phyloP scores from a whole-genome alignment of 805 yeast species.

The Alloascoidea hylecoeti region DNA sequence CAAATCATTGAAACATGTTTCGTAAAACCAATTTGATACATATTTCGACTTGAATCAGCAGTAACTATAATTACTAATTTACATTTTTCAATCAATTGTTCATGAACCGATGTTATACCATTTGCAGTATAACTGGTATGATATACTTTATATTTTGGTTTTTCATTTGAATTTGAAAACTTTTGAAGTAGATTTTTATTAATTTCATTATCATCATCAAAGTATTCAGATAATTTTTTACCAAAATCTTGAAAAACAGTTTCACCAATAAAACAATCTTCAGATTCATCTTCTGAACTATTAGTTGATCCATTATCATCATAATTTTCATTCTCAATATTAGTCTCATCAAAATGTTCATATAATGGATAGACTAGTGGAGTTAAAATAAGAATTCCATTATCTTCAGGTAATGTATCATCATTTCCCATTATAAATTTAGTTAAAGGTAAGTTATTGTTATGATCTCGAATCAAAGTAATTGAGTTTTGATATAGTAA shows the following conservation, averaged over 20 bases:
- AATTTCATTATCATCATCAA: conserved; percentile 14
- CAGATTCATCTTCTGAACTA: conserved; percentile 19
- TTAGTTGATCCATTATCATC: conserved; percentile 23
- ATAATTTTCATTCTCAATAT: conserved; percentile 22
- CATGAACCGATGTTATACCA: conserved; percentile 41
- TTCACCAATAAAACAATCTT: conserved; percentile 31
- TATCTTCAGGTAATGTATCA: conserved; percentile 6
- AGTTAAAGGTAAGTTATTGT: conserved; percentile 26
- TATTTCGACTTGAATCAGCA: conserved; percentile 43
- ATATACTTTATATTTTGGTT: conserved; percentile 27
- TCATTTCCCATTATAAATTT: conserved; percentile 20
- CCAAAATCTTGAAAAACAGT: conserved; percentile 28
- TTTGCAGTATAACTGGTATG: conserved; percentile 41
- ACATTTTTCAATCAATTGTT: conserved; percentile 33
- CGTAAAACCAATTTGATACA: conserved; percentile 47
- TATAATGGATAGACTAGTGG: conserved; percentile 21
- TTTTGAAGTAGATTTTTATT: conserved; percentile 30
- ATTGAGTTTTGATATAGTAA: conserved; percentile 35
- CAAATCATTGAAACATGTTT: conserved; percentile 42
- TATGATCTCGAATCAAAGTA: conserved; percentile 39
- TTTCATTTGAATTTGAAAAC: conserved; percentile 8
- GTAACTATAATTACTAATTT: conserved; percentile 29
- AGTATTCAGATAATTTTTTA: conserved; percentile 23
- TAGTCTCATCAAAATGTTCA: conserved; percentile 9
- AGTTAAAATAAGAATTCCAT: conserved; percentile 15